Conservation (phyloP, 1,284 basidiomycete species). For the Tilletia walkeri region DNA sequence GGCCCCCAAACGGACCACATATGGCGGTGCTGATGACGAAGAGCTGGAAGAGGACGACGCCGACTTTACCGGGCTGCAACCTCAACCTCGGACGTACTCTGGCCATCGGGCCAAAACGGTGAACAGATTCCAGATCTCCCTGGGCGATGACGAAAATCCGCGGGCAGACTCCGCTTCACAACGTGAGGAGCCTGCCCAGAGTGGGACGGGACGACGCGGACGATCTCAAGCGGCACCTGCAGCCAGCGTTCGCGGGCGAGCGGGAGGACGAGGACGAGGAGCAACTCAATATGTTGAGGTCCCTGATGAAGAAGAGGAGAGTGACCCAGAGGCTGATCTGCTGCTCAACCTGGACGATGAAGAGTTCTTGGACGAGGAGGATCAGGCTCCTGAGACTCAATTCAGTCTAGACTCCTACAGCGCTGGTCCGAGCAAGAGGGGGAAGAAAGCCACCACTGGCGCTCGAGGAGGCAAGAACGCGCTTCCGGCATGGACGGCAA, state of each 20-base stretch:
- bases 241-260: not conserved
- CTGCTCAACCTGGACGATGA: conserved; percentile 14
- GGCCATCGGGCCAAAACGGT: not conserved
- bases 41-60: conserved; percentile 3
- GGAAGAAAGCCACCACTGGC: too few relatives aligned
- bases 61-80: conserved; percentile 3
- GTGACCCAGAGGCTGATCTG: conserved; percentile 7
- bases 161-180: not conserved
- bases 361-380: not conserved
- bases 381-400: not conserved
- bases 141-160: not conserved
- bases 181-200: not conserved
- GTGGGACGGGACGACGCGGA: not conserved
- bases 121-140: not conserved
- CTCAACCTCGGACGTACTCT: not conserved
- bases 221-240: not conserved
- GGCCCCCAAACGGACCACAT: not conserved
- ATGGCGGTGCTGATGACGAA: not conserved
- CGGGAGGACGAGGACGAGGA: not conserved
- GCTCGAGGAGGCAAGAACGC: too few relatives aligned
- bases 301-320: conserved; percentile 12
- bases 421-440: not conserved
- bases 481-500: not conserved
- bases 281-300: conserved; percentile 9
- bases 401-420: conserved; percentile 1